These are phyloP conservation scores for Blastocystis sp. DNA, from an alignment of 352 stramenopile genomes.

Conservation along the genomic window DNA sequence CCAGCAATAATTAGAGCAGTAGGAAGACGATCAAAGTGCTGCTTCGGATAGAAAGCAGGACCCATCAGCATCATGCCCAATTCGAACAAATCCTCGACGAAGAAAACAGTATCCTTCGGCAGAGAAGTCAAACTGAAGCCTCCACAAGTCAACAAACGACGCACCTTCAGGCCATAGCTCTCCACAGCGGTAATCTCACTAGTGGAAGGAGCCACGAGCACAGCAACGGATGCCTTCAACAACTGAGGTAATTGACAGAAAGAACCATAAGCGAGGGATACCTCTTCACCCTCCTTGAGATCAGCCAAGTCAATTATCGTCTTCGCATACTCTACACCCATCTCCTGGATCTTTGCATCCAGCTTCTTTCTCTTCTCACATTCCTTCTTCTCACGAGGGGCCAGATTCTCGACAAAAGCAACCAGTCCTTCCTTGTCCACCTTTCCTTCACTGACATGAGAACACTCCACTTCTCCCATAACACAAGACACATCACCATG, in stretches of 20 bases:
- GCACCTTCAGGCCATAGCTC: constrained; percentile 39
- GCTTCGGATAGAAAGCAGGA: constrained; percentile 35
- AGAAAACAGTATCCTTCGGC: constrained; percentile 60
- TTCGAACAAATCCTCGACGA: constrained; percentile 54
- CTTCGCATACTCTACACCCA: constrained; percentile 47
- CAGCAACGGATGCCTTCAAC: constrained; percentile 23
- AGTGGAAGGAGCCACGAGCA: constrained; percentile 28
- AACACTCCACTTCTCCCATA: not conserved
- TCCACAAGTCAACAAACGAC: constrained; percentile 18
- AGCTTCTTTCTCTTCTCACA: not conserved
- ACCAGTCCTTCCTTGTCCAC: constrained; percentile 9
- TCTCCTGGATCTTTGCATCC: constrained; percentile 8
- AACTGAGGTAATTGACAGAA: constrained; percentile 12
- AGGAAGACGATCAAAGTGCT: constrained; percentile 56
- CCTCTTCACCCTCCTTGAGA: not conserved
- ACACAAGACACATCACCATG: not conserved
- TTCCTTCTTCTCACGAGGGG: not conserved
- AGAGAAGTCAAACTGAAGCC: not conserved
- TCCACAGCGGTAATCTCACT: constrained; percentile 47
- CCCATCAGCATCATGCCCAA: constrained; percentile 58
- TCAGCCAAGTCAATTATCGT: not conserved
- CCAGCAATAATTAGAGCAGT: constrained; percentile 82
- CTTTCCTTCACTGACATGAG: not conserved
- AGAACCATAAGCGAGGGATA: constrained; percentile 37
- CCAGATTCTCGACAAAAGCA: not conserved